A percentile compares a stretch with the other conserved stretches of the same genome.
Evolutionary conservation across 768 basidiomycete genomes (phyloP).

Genomic region (Boletus tomentosulus): DNA sequence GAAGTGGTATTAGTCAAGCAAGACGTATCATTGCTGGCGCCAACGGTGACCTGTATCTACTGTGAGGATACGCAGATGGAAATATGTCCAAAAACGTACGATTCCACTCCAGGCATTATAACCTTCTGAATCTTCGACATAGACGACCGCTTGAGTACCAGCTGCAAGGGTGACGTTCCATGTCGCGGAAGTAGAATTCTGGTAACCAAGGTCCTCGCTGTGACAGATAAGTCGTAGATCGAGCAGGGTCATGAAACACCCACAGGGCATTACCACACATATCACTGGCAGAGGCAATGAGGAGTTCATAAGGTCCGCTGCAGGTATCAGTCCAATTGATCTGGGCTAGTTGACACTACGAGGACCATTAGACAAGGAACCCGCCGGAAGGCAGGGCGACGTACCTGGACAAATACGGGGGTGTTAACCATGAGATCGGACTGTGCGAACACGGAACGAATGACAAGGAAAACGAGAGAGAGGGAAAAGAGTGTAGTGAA

Average conservation of each 20-base stretch:
- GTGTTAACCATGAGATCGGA: slow-evolving; percentile 46
- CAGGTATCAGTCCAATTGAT: slow-evolving; percentile 49
- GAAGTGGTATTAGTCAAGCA: slow-evolving; percentile 38
- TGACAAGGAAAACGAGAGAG: slow-evolving; percentile 59
- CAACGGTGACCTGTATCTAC: slow-evolving; percentile 33
- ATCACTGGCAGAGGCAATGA: slow-evolving; percentile 48
- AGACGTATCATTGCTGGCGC: slow-evolving; percentile 32
- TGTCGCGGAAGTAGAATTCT: slow-evolving; percentile 37
- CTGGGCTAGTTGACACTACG: slow-evolving; percentile 48
- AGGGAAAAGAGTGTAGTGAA: slow-evolving; percentile 74
- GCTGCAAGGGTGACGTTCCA: slow-evolving; percentile 42
- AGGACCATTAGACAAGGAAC: neutral
- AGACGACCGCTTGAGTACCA: slow-evolving; percentile 48
- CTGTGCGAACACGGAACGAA: slow-evolving; percentile 47
- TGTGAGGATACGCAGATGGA: neutral
- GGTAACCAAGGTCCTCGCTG: slow-evolving; percentile 61
- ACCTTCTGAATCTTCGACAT: slow-evolving; percentile 46
- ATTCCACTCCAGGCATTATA: slow-evolving; percentile 64
- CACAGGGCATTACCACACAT: slow-evolving; percentile 61
- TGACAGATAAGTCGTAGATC: slow-evolving; percentile 5
- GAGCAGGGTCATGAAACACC: slow-evolving; percentile 19
- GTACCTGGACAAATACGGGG: slow-evolving; percentile 53
- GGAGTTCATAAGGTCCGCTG: slow-evolving; percentile 52
- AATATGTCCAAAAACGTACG: slow-evolving; percentile 37
- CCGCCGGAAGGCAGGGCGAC: neutral